These are phyloP conservation scores for Flaveria sonorensis DNA, from an alignment of 129 eudicot genomes.

Conservation along the genomic window DNA sequence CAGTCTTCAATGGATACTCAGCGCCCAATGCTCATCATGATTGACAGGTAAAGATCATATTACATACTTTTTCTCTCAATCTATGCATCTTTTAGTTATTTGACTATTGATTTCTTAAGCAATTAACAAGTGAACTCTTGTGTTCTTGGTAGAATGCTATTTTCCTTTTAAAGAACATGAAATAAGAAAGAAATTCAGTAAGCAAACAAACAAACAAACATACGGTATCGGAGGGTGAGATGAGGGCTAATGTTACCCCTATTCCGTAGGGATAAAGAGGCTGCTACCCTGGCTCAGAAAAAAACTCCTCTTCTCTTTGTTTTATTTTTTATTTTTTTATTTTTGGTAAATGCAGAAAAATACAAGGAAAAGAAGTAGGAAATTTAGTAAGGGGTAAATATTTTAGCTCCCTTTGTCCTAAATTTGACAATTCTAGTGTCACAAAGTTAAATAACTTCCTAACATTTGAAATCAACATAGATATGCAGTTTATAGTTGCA, in stretches of 20 bases:
- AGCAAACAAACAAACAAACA: not conserved
- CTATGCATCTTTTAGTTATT: not conserved
- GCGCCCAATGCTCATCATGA: conserved; percentile 67
- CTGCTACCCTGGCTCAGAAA: no score
- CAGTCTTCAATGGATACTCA: conserved; percentile 56
- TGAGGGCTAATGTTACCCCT: no score
- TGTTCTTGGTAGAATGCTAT: not conserved
- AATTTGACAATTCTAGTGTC: not conserved
- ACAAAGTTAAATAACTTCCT: not conserved
- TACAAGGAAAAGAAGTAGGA: conserved; percentile 8
- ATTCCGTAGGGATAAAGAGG: no score
- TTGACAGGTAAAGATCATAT: conserved; percentile 61
- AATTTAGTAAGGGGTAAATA: not conserved
- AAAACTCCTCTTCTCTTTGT: no score
- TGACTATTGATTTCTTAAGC: not conserved
- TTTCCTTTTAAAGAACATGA: not conserved
- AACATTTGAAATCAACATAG: not conserved
- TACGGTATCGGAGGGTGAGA: no score
- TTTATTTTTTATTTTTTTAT: no score
- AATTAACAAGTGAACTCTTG: not conserved
- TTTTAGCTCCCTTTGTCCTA: not conserved
- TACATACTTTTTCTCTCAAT: not conserved
- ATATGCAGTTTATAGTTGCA: not conserved
- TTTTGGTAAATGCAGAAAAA: no score
- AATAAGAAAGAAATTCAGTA: conserved; percentile 5